Evolutionary conservation across 768 basidiomycete species (phyloP), one percentile per base, ranked within the genome.

Genomic region (Suillus spraguei): DNA sequence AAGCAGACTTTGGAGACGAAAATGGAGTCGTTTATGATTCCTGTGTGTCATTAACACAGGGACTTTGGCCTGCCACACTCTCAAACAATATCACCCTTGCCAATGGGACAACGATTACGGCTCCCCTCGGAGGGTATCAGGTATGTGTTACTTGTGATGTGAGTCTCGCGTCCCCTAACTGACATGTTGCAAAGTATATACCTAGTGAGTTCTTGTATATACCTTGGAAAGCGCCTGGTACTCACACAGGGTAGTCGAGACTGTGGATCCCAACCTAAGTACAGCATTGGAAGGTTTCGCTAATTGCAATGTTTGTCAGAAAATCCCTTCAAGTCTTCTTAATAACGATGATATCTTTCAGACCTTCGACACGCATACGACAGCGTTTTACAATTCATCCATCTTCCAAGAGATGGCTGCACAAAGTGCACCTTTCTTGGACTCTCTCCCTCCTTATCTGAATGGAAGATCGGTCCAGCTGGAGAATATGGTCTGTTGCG

Each of bases 1-100:
- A 82, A 20, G 90, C 91, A 1, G 90, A 92, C 72, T 84, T 83
- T 33, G 88, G 88, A 7, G 89, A 85, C 20, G 90, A 92, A 74
- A 84, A 82, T 20, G 84, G 80, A 41, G 87, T 89, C n/a, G 86
- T 88, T 49, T 80, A 81, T 64, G 85, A 90, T 67, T 87, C 88
- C 5, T 87, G 89, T 11, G 76, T 84, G 32, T 88, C 91, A 0
- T 73, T 92, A 59, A 74, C 88, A 11, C 91, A 92, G 71, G 91
- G 90, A 14, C 70, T 92, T 50, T 88, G 83, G 76, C 90, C 89
- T 3, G 73, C 77, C 3, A 84, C 80, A 5, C 33, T 66, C 16
- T 67, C 71, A 28, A 83, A 82, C 56, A 83, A 77, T 22, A 84
- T 79, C 16, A 84, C 82, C 0, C 78, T 92, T n/a, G 87, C 90